phyloP scores from a whole-genome alignment of 1,284 basidiomycete species.

The Trametes versicolor region DNA sequence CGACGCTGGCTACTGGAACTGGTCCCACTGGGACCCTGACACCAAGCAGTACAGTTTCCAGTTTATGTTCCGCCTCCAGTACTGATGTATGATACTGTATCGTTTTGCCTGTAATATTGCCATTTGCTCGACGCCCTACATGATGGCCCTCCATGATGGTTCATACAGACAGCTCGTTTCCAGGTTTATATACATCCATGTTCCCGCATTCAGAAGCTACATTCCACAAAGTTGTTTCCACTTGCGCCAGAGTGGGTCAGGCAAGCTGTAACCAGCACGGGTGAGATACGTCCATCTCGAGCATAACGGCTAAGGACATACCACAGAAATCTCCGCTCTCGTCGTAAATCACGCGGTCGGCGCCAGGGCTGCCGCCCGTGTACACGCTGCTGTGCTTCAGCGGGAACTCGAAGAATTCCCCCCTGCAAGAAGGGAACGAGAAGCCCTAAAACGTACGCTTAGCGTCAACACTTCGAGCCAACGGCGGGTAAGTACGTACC shows the following conservation, averaged over 20 bases:
- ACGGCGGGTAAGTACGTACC: conserved; percentile 21
- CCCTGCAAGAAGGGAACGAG: conserved; percentile 42
- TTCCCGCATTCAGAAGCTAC: conserved; percentile 39
- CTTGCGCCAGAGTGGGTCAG: conserved; percentile 50
- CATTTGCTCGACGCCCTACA: conserved; percentile 1
- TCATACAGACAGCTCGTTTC: not conserved
- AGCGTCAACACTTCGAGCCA: not conserved
- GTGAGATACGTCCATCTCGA: not conserved
- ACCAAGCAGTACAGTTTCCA: conserved; percentile 97
- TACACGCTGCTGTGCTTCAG: conserved; percentile 45
- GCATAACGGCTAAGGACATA: conserved; percentile 30
- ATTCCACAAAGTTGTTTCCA: conserved; percentile 48
- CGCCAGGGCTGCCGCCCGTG: conserved; percentile 49
- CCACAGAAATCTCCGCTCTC: conserved; percentile 46
- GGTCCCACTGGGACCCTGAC: conserved; percentile 98
- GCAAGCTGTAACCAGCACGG: conserved; percentile 41
- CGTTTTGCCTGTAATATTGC: conserved; percentile 14
- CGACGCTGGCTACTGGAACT: conserved; percentile 91
- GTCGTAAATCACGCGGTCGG: conserved; percentile 53
- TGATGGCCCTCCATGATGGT: not conserved
- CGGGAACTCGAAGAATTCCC: conserved; percentile 49
- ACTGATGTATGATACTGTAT: conserved; percentile 49
- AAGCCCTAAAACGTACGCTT: conserved; percentile 35
- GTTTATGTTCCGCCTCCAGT: conserved; percentile 86
- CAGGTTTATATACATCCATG: not conserved